phyloP scores from a whole-genome alignment of 2,329 filamentous ascomycete genomes.

The Aureobasidium melanogenum region DNA sequence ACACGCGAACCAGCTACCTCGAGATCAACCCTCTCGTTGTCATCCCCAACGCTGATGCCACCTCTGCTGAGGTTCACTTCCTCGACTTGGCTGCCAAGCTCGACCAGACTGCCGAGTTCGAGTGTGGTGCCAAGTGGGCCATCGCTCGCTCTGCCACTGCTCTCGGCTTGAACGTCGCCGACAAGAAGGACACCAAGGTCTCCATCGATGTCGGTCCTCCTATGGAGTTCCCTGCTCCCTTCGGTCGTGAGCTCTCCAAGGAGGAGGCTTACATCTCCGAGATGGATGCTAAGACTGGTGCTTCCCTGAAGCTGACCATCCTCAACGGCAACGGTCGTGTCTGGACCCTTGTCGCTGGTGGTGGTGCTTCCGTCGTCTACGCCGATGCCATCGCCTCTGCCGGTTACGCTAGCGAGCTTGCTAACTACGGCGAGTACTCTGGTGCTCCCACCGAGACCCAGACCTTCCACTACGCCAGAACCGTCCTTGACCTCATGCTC shows the following conservation, averaged over 20 bases:
- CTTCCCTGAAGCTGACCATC: constrained; percentile 95
- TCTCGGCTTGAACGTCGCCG: constrained; percentile 66
- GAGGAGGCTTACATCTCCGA: constrained; percentile 99
- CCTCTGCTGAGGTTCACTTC: constrained; percentile 93
- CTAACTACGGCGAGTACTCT: constrained; percentile 99
- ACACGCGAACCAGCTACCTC: constrained; percentile 55
- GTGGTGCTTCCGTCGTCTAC: constrained; percentile 98
- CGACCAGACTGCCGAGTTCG: constrained; percentile 97
- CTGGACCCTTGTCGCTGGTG: constrained; percentile 97
- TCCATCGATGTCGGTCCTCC: constrained; percentile 93
- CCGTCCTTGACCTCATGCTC: constrained; percentile 94
- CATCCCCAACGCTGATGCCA: constrained; percentile 86
- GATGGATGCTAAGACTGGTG: constrained; percentile 98
- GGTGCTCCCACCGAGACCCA: constrained; percentile 97
- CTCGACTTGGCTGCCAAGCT: constrained; percentile 97
- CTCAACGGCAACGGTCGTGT: constrained; percentile 86
- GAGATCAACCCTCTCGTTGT: constrained; percentile 99
- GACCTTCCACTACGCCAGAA: constrained; percentile 98
- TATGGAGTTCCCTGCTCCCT: constrained; percentile 98
- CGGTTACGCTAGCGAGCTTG: constrained; percentile 89
- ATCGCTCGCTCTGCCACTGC: constrained; percentile 84
- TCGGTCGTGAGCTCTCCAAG: constrained; percentile 96
- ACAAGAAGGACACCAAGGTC: constrained; percentile 60
- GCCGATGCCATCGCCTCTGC: constrained; percentile 96
- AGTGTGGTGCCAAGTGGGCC: constrained; percentile 98